phyloP scores from a whole-genome alignment of 2,329 filamentous ascomycete genomes.

The Mollisiaceae sp. region DNA sequence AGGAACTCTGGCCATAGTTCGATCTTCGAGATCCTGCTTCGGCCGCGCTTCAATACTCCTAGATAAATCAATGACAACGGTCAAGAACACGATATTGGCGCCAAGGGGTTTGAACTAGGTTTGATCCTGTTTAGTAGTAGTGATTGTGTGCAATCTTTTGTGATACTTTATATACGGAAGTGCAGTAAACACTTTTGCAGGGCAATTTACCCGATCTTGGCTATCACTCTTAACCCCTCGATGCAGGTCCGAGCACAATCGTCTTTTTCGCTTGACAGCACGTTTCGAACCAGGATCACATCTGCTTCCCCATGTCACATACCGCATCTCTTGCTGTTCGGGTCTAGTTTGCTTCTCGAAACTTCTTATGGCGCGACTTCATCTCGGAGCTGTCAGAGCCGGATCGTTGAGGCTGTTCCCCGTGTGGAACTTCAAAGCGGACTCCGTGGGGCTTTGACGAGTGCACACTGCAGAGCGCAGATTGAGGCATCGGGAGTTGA shows the following conservation, averaged over 20 bases:
- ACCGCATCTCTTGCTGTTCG: slow-evolving; percentile 21
- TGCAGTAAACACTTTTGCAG: neutral
- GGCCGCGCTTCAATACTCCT: too few species aligned
- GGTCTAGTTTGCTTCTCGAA: slow-evolving; percentile 26
- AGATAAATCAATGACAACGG: neutral
- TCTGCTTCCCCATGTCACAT: slow-evolving; percentile 14
- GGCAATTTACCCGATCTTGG: slow-evolving; percentile 13
- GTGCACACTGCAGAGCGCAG: neutral
- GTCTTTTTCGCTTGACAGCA: slow-evolving; percentile 9
- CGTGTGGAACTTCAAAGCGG: slow-evolving; percentile 13
- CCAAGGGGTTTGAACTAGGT: neutral
- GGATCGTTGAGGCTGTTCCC: slow-evolving; percentile 23
- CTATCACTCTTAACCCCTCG: slow-evolving; percentile 3
- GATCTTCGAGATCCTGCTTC: neutral
- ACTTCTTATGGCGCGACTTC: slow-evolving; percentile 20
- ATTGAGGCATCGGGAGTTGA: slow-evolving; percentile 1
- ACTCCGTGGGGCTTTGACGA: slow-evolving; percentile 15
- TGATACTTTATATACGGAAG: slow-evolving; percentile 4
- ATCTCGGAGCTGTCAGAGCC: slow-evolving; percentile 19
- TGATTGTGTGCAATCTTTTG: neutral
- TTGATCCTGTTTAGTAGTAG: neutral
- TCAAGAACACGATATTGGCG: neutral
- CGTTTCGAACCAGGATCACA: slow-evolving; percentile 24
- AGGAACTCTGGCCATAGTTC: slow-evolving; percentile 42
- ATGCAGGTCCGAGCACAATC: slow-evolving; percentile 11